Evolutionary conservation across 208 protist species (phyloP).

Genomic region (Leishmania major): DNA sequence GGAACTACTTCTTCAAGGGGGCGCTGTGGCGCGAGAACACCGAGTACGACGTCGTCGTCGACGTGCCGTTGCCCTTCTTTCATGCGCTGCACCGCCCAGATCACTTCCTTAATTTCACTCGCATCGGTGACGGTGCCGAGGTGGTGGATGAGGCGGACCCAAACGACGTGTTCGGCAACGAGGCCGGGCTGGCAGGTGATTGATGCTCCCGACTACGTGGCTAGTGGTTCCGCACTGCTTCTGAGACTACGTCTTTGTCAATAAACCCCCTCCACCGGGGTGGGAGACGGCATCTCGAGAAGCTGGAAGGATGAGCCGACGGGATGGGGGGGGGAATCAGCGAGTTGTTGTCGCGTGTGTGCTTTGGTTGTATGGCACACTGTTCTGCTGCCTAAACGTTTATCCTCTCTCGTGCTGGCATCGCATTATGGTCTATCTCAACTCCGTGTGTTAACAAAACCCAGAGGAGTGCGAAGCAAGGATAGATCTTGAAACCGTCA

Average conservation of each 20-base stretch:
- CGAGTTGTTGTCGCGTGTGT: neutral
- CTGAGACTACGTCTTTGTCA: neutral
- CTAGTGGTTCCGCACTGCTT: constrained; percentile 1
- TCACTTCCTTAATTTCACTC: constrained; percentile 88
- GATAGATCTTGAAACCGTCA: neutral
- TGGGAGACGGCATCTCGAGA: neutral
- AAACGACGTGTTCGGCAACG: constrained; percentile 61
- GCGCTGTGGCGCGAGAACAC: constrained; percentile 74
- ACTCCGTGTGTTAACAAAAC: neutral
- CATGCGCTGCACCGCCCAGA: constrained; percentile 71
- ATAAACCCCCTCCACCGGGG: neutral
- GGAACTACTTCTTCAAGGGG: constrained; percentile 91
- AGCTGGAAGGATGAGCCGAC: neutral
- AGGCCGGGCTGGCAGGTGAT: constrained; percentile 26
- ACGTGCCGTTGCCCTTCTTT: constrained; percentile 78
- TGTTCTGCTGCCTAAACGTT: neutral
- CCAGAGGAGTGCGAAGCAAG: neutral
- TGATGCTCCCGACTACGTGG: constrained; percentile 1
- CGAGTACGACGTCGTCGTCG: constrained; percentile 78
- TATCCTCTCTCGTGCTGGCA: neutral
- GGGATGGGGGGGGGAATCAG: neutral
- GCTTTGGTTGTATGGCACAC: constrained; percentile 1
- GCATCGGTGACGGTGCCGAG: constrained; percentile 50
- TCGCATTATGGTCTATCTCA: neutral
- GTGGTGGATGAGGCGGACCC: constrained; percentile 70